Conservation (phyloP, 1,284 basidiomycete species). For the Cutaneotrichosporon arboriforme region DNA sequence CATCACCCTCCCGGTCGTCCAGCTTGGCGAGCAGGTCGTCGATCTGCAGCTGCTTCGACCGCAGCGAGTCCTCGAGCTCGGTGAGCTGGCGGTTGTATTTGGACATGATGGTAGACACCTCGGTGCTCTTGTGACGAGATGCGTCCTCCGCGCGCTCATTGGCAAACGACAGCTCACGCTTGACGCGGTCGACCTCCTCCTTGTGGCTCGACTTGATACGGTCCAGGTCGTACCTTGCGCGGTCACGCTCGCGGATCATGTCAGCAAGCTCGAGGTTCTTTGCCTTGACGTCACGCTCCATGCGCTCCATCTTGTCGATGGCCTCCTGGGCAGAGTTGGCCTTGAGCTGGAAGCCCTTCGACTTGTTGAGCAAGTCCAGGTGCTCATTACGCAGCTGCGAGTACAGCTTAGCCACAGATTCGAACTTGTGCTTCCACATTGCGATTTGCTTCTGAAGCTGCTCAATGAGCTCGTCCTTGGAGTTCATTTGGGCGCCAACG, state of each 20-base stretch:
- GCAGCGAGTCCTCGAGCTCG: constrained; percentile 89
- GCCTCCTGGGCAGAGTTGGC: constrained; percentile 98
- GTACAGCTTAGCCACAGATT: constrained; percentile 96
- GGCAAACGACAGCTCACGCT: constrained; percentile 91
- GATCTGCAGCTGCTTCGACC: constrained; percentile 90
- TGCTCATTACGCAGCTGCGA: constrained; percentile 96
- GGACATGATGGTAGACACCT: constrained; percentile 78
- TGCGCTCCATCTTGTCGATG: constrained; percentile 98
- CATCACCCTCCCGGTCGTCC: constrained; percentile 65
- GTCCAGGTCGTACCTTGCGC: constrained; percentile 95
- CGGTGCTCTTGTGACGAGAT: constrained; percentile 82
- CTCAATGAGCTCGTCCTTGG: constrained; percentile 93
- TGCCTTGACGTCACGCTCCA: constrained; percentile 96
- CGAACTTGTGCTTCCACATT: constrained; percentile 98
- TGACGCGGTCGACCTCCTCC: constrained; percentile 89
- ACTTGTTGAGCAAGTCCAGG: constrained; percentile 93
- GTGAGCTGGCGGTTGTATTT: constrained; percentile 96
- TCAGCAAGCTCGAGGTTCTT: constrained; percentile 98
- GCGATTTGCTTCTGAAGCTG: constrained; percentile 96
- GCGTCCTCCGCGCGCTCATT: constrained; percentile 97
- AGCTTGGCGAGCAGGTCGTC: constrained; percentile 80
- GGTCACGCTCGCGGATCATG: constrained; percentile 96
- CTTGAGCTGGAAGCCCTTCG: constrained; percentile 96
- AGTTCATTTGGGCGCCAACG: constrained; percentile 77
- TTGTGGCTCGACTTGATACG: constrained; percentile 90